Evolutionary conservation across 306 rosid species (phyloP), one percentile per base, ranked within the genome.

Genomic region (Corylus avellana): DNA sequence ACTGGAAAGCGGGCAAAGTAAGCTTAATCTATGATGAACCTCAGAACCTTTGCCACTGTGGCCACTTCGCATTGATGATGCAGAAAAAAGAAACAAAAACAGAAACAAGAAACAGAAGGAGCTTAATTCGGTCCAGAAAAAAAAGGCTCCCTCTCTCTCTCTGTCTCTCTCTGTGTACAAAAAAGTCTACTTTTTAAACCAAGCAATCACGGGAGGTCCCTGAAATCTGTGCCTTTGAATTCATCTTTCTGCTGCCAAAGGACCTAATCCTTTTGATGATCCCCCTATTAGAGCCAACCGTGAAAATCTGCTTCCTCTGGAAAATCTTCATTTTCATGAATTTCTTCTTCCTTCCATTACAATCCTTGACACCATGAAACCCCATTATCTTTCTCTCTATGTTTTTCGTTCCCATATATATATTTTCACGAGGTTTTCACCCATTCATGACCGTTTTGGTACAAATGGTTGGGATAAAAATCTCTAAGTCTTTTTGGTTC

Each of bases 181-280:
- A 71, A 61, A 78, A 77, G 48, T 85, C 39, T 2, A 80, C 93
- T 87, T 94, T 67, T 92, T 87, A 81, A 88, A 86, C 92, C 89
- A 75, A 84, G 92, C 79, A 86, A 61, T 92, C 98, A 94, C 97
- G 97, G 81, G 97, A 66, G 86, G 61, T 78, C 92, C 90, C 88
- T 92, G 97, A 87, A 77, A 58, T 84, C 85, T 87, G 81, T 82
- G 79, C 88, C 87, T 85, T 78, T 81, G 89, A 90, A 86, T 89
- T 84, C 92, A 77, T 89, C 94, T 92, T 91, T 94, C 86, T 74
- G 85, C 90, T 85, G 86, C 90, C 86, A 83, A 91, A 84, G 89
- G 80, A 85, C 91, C 93, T 85, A 84, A 88, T 87, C 93, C 89
- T 85, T 85, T 91, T 80, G 80, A 90, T 80, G 80, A 90, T 66